Conservation (phyloP, 2,329 filamentous ascomycete species). For the Hymenoscyphus fructigenus region DNA sequence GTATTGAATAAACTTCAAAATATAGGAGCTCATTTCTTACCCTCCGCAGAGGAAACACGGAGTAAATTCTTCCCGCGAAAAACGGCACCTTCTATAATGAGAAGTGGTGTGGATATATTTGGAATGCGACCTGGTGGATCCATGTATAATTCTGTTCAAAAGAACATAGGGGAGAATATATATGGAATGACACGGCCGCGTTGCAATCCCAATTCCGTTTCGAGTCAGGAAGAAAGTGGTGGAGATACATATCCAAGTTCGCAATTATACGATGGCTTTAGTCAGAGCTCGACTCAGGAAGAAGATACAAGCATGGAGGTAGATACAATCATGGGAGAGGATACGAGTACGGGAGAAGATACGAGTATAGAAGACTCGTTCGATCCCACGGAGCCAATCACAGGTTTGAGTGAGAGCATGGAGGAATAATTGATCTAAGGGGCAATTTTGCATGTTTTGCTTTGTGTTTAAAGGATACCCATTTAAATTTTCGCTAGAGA, state of each 20-base stretch:
- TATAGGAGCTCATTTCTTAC: constrained; percentile 24
- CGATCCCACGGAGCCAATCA: background rate
- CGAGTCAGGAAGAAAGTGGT: background rate
- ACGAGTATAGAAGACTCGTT: background rate
- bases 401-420: background rate
- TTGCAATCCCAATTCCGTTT: background rate
- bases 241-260: background rate
- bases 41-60: background rate
- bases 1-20: constrained; percentile 28
- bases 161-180: background rate
- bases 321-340: background rate
- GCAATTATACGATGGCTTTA: background rate
- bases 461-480: background rate
- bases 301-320: background rate
- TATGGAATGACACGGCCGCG: background rate
- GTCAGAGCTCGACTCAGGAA: background rate
- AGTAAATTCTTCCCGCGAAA: background rate
- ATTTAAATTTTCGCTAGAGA: background rate
- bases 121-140: background rate
- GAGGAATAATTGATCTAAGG: background rate
- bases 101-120: background rate
- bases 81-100: background rate
- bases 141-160: background rate
- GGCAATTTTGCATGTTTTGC: background rate
- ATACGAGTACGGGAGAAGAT: background rate